Base-by-base conservation (phyloP, 116 monocot genomes). In the Dioscorea cayenensis region DNA sequence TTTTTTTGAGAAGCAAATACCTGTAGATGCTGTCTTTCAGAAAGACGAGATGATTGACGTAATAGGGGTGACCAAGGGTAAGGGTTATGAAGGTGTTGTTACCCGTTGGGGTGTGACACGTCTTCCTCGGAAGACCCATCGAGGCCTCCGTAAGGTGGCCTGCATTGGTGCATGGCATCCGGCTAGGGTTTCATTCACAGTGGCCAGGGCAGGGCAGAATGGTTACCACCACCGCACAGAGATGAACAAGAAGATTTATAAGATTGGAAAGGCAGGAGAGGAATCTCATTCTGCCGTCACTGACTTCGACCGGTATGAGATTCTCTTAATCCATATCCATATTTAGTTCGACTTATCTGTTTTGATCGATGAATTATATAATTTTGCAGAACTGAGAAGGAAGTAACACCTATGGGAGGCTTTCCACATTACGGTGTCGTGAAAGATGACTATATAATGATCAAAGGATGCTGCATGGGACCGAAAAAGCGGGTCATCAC, bases 341-440 rank as follows among this genome's bases (percentile, higher is more conserved):
- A 32, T 32, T 32, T 32, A 32, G 4, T 32, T 32, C 32, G 4
- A 0, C 32, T 32, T 32, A 1, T 32, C 32, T 32, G 4, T 32
- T 32, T 32, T 32, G 32, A 32, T 32, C 32, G 32, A 32, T 32
- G 32, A 32, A 2, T 32, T 32, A 14, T 28, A 32, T 66, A 35
- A 4, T 2, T 25, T 13, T 66, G 60, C 60, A 74, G 83, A 73
- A 83, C 83, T 14, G 71, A 78, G 63, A 83, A 83, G 70, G 83
- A 64, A 4, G 75, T 83, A 60, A 83, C 78, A 10, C 83, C 75
- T 10, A 75, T 83, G 71, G 83, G 78, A 66, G 78, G 78, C 14
- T 83, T 83, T 50, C 78, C 83, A 9, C 83, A 83, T 28, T 83
- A 78, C 43, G 83, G 78, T 14, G 71, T 78, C 4, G 83, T 83